Percentiles rank a stretch among this genome's conserved stretches.
Conservation (phyloP, 2,329 filamentous ascomycete species). For the Neophaeococcomyces aloes region DNA sequence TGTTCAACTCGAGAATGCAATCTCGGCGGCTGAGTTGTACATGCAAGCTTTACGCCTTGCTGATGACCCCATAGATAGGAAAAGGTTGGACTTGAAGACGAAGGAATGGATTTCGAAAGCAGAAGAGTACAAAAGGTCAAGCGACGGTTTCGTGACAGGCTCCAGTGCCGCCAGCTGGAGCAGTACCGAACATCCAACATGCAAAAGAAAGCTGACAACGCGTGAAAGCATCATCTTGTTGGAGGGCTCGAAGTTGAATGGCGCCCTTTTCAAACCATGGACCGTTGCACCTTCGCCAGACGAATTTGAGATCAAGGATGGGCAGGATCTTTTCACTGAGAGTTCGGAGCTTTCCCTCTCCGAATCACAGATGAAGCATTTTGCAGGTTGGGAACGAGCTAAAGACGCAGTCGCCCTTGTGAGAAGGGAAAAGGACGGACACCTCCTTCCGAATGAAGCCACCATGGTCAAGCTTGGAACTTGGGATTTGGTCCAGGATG, state of each 20-base stretch:
- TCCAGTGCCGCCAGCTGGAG: slow-evolving; percentile 19
- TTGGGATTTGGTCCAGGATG: slow-evolving; percentile 85
- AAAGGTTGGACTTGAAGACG: slow-evolving; percentile 57
- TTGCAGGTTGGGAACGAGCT: slow-evolving; percentile 74
- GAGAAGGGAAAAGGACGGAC: slow-evolving; percentile 19
- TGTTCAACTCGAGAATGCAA: slow-evolving; percentile 63
- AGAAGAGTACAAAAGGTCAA: slow-evolving; percentile 57
- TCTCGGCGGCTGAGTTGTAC: slow-evolving; percentile 68
- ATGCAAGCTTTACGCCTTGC: slow-evolving; percentile 63
- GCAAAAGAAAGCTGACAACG: slow-evolving; percentile 52
- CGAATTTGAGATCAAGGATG: slow-evolving; percentile 49
- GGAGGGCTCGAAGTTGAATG: slow-evolving; percentile 69
- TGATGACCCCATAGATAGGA: slow-evolving; percentile 51
- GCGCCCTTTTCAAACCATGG: slow-evolving; percentile 79
- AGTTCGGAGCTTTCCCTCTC: slow-evolving; percentile 61
- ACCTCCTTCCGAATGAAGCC: slow-evolving; percentile 24
- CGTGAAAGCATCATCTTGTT: slow-evolving; percentile 67
- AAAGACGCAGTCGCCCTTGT: slow-evolving; percentile 48
- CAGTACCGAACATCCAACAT: slow-evolving; percentile 24
- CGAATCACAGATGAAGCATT: slow-evolving; percentile 59
- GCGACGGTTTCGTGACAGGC: slow-evolving; percentile 2
- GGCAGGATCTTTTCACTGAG: slow-evolving; percentile 55
- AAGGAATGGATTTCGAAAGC: slow-evolving; percentile 59
- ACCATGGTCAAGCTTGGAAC: slow-evolving; percentile 45
- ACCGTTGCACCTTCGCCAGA: slow-evolving; percentile 47